Base-by-base conservation (phyloP, 352 stramenopile species). In the Globisporangium paddicum region DNA sequence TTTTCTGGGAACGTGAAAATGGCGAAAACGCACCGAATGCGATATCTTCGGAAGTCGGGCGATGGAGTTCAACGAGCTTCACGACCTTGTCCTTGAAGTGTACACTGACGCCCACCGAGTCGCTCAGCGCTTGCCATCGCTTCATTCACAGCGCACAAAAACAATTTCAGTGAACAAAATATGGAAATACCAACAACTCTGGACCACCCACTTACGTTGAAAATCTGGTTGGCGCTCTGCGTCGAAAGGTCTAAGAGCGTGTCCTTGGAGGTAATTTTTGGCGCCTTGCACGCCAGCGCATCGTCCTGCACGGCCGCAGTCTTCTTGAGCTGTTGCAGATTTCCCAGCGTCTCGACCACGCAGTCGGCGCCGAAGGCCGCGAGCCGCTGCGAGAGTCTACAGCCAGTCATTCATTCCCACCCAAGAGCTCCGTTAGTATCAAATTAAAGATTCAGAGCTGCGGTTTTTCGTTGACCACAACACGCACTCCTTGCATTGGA, bases 51-150 rank as follows among this genome's bases (percentile, higher is more conserved):
- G 44, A 14, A 0, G 69, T 69, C 2, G 84, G 82, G 16, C 80
- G 71, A 13, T 62, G 72, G 34, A 90, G 55, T 10, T 87, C 70
- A 11, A 86, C 75, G 26, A 95, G 64, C 58, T 92, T 95, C 44
- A 95, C 67, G 35, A 79, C 63, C 40, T 81, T 86, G 61, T 69
- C 71, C 48, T 73, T 72, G 64, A 87, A 93, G n/a, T 72, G 64
- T 3, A 89, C 72, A 23, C 67, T 75, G 30, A 95, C 53, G 26
- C 85, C 82, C 26, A 95, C 77, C 13, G 75, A 87, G 60, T 86
- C 84, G 45, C 82, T 81, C 45, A 95, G 69, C 41, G 85, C 81
- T 51, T 93, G 82, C 82, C 82, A 95, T 57, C 72, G 68, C 80
- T 92, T 26, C 40, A 45, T 18, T 11, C 25, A 49, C 1, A 46